Percentiles rank a stretch among this genome's conserved stretches.
Evolutionary conservation across 805 yeast genomes (phyloP).

Genomic region (Zygosaccharomyces pseudorouxii): DNA sequence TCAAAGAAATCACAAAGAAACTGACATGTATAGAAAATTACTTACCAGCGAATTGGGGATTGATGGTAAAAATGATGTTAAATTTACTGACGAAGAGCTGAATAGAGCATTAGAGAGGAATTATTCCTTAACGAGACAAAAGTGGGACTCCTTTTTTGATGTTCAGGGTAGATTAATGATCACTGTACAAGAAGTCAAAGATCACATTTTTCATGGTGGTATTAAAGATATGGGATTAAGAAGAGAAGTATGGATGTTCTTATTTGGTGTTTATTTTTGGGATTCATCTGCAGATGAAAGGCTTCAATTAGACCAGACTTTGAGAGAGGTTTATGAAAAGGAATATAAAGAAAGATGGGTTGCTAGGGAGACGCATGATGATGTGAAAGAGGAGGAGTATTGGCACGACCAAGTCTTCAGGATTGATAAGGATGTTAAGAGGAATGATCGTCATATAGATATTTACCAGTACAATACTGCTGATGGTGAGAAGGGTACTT

Average conservation of each 20-base stretch:
- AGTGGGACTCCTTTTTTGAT: conserved; percentile 87
- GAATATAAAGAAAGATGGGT: conserved; percentile 70
- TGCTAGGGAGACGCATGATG: conserved; percentile 35
- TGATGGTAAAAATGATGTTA: conserved; percentile 33
- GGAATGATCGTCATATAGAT: conserved; percentile 79
- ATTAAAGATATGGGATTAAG: conserved; percentile 50
- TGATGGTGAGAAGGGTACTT: conserved; percentile 40
- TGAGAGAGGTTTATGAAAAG: conserved; percentile 54
- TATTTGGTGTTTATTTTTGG: conserved; percentile 86
- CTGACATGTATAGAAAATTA: conserved; percentile 52
- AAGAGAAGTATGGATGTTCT: conserved; percentile 77
- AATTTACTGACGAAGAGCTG: conserved; percentile 34
- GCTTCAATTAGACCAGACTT: conserved; percentile 48
- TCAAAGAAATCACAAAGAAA: conserved; percentile 44
- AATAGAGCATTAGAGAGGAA: conserved; percentile 61
- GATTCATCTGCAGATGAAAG: conserved; percentile 71
- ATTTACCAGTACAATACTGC: conserved; percentile 45
- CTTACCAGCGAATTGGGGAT: conserved; percentile 59
- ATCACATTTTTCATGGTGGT: conserved; percentile 88
- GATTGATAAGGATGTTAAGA: conserved; percentile 87
- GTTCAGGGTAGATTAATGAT: conserved; percentile 64
- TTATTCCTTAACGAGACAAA: conserved; percentile 43
- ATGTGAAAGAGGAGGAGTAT: conserved; percentile 49
- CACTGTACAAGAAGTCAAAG: conserved; percentile 75
- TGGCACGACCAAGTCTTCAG: conserved; percentile 89